Conservation (phyloP, 1,284 basidiomycete species). For the Cryptococcus amylolentus region DNA sequence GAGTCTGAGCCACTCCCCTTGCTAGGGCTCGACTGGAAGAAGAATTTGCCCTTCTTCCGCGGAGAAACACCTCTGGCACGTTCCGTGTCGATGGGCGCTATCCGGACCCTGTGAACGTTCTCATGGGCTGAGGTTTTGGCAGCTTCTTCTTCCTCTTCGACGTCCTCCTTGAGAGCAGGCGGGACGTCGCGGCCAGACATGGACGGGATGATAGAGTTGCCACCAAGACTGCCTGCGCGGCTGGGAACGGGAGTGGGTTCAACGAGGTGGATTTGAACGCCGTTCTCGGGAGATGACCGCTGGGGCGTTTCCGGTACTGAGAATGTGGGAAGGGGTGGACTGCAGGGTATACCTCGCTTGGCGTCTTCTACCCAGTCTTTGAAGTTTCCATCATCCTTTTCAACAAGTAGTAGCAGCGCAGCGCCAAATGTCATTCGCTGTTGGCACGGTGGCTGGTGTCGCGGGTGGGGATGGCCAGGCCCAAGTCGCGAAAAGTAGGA, state of each 20-base stretch:
- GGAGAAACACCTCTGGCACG: constrained; percentile 2
- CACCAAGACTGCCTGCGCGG: constrained; percentile 42
- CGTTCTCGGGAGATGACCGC: constrained; percentile 16
- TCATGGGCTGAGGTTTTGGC: not conserved
- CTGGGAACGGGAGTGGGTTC: constrained; percentile 46
- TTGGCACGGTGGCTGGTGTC: too few species aligned
- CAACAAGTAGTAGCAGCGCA: constrained; percentile 36
- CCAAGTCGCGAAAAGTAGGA: constrained; percentile 19
- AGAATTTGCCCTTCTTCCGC: constrained; percentile 28
- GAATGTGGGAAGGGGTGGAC: constrained; percentile 11
- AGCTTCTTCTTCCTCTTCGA: constrained; percentile 18
- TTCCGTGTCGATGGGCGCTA: constrained; percentile 4
- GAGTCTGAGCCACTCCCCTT: constrained; percentile 38
- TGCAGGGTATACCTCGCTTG: constrained; percentile 19
- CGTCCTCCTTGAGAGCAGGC: constrained; percentile 18
- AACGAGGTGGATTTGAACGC: constrained; percentile 41
- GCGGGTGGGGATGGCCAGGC: constrained; percentile 6
- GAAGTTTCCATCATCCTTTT: constrained; percentile 37
- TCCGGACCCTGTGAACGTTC: not conserved
- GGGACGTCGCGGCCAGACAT: constrained; percentile 9
- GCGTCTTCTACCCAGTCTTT: constrained; percentile 48
- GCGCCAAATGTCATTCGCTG: constrained; percentile 29
- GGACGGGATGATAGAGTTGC: constrained; percentile 16
- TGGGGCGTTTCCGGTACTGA: constrained; percentile 35
- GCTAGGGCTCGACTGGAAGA: constrained; percentile 28